Percentiles rank a stretch among this genome's conserved stretches.
Conservation (phyloP, 257 asterid genomes). For the Henckelia pumila region DNA sequence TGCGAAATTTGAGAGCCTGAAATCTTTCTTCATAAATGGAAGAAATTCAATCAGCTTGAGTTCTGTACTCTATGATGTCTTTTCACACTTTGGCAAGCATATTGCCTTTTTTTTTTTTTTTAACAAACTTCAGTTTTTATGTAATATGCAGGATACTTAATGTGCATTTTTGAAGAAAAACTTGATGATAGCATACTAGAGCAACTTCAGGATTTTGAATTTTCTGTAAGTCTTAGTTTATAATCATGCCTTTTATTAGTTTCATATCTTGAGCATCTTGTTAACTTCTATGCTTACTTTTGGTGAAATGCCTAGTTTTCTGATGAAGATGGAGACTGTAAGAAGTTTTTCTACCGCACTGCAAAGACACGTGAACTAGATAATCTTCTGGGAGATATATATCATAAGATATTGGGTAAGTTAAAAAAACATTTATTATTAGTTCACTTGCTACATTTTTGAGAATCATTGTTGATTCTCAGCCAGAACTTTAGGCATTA, state of each 20-base stretch:
- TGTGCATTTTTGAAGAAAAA: conserved; percentile 85
- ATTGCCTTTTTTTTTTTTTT: neutral
- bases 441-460: conserved; percentile 22
- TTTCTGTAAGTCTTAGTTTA: conserved; percentile 61
- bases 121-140: conserved; percentile 18
- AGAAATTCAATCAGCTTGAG: neutral
- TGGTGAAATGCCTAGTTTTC: conserved; percentile 56
- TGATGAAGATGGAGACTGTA: conserved; percentile 75
- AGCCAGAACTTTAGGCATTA: conserved; percentile 16
- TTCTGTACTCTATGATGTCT: conserved; percentile 15
- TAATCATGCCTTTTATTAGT: conserved; percentile 10
- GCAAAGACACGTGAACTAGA: conserved; percentile 89
- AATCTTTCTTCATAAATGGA: conserved; percentile 5
- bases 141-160: conserved; percentile 76
- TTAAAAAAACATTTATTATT: conserved; percentile 22
- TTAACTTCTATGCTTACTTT: conserved; percentile 30
- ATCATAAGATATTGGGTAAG: conserved; percentile 90
- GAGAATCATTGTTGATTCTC: conserved; percentile 19
- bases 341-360: conserved; percentile 83
- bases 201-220: conserved; percentile 84
- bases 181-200: conserved; percentile 58
- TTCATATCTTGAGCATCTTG: conserved; percentile 18
- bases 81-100: conserved; percentile 21
- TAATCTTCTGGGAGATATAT: conserved; percentile 87
- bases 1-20: conserved; percentile 14